Evolutionary conservation across 768 basidiomycete genomes (phyloP).

Genomic region (Amanita muscaria): DNA sequence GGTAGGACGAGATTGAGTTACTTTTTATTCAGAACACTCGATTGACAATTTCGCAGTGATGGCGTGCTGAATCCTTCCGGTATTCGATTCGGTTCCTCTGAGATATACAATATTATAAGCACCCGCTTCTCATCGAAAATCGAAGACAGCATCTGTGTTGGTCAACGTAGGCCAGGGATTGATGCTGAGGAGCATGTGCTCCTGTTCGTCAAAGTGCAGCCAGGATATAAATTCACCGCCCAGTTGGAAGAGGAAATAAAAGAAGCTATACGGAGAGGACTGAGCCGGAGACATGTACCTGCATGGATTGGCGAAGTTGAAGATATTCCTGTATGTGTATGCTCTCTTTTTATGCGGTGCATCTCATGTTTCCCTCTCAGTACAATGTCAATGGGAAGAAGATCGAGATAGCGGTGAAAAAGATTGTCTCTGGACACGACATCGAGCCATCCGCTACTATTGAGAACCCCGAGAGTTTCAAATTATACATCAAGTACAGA

Average conservation of each 20-base stretch:
- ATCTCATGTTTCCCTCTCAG: conserved; percentile 22
- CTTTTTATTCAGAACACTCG: not conserved
- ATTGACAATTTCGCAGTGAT: conserved; percentile 31
- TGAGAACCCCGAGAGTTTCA: conserved; percentile 2
- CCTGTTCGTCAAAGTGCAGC: conserved; percentile 60
- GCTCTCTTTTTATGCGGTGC: not conserved
- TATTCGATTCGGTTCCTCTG: conserved; percentile 73
- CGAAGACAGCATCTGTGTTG: conserved; percentile 68
- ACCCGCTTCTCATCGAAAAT: conserved; percentile 41
- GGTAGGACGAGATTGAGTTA: conserved; percentile 24
- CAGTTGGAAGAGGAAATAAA: conserved; percentile 42
- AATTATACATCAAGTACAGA: conserved; percentile 48
- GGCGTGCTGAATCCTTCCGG: conserved; percentile 75
- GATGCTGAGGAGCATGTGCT: conserved; percentile 70
- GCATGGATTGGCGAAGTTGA: conserved; percentile 52
- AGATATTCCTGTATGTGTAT: conserved; percentile 56
- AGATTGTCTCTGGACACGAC: conserved; percentile 3
- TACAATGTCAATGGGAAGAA: conserved; percentile 75
- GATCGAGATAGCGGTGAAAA: conserved; percentile 51
- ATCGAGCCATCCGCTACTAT: conserved; percentile 27
- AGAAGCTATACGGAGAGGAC: conserved; percentile 42
- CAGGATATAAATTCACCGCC: conserved; percentile 34
- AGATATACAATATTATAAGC: conserved; percentile 63
- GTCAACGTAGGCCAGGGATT: conserved; percentile 45
- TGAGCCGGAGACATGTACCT: conserved; percentile 73